Base-by-base conservation (phyloP, 495 filamentous ascomycete genomes). In the Elaphomyces granulatus region DNA sequence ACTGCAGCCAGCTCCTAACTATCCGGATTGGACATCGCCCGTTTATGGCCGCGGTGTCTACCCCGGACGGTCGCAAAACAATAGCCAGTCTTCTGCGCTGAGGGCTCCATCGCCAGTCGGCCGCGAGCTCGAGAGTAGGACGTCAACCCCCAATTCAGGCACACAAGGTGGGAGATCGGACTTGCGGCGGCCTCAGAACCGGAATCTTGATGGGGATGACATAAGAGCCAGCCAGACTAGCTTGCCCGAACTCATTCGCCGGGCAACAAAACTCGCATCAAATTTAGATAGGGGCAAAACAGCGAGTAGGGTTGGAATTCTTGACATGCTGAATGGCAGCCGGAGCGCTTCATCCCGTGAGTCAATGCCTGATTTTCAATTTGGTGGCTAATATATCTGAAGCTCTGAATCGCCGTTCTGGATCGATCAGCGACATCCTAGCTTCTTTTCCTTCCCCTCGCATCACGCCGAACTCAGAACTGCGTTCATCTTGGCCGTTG, bases 281-380 rank as follows among this genome's bases (percentile, higher is more conserved):
- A 86, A 87, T 51, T 70, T 98, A 44, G 92, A 96, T 47, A 80
- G 75, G 43, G 90, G 90, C 3, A 74, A 75, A 44, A 93, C 90
- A 18, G 82, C 77, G 23, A 92, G 84, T 50, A 66, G 80, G 28
- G 61, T 80, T 37, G 70, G 52, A 61, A 67, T 56, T 38, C 44
- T 57, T 20, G 63, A 70, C 41, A 49, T 66, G 35, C 42, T 62
- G 14, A 56, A 54, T 38, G 37, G 35, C 15, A 52, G 53, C 28
- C 47, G 23, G 23, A 3, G n/a, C 3, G 8, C 35, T 37, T 14
- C 17, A 8, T 37, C 15, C 14, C 40, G 15, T 38, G 21, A 28
- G 23, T 28, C 6, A 6, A 28, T 28, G 6, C 12, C 23, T 28
- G 23, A 6, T 12, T 28, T n/a, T n/a, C n/a, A n/a, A n/a, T n/a